Conservation (phyloP, 78 protist species). For the Isochrysis galbana region DNA sequence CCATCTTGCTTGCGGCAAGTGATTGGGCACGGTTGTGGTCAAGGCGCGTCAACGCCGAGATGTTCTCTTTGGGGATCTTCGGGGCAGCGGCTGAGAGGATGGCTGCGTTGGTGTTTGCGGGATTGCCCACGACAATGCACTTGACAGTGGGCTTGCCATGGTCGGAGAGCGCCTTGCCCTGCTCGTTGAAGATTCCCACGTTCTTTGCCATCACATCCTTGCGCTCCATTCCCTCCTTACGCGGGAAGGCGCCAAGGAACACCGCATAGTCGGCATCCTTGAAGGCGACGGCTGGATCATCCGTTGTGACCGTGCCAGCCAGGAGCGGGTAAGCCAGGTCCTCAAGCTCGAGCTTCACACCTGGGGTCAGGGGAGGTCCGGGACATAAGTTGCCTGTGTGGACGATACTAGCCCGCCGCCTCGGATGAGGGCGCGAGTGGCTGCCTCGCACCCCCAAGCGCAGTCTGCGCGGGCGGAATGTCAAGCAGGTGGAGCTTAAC, state of each 20-base stretch:
- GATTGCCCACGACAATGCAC: conserved; percentile 93
- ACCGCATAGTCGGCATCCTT: conserved; percentile 60
- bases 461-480: conserved; percentile 59
- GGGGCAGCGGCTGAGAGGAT: conserved; percentile 64
- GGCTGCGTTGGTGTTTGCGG: conserved; percentile 93
- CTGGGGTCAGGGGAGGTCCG: too few relatives aligned
- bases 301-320: conserved; percentile 16
- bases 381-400: too few relatives aligned
- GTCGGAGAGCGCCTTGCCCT: conserved; percentile 23
- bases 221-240: conserved; percentile 94
- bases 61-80: conserved; percentile 77
- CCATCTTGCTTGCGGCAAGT: conserved; percentile 55
- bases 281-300: conserved; percentile 57
- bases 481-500: conserved; percentile 88
- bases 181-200: conserved; percentile 79
- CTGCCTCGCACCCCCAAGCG: conserved; percentile 65
- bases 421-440: too few relatives aligned
- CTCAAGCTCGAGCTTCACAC: conserved; percentile 64
- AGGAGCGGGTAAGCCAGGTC: conserved; percentile 63
- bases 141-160: conserved; percentile 73
- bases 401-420: too few relatives aligned
- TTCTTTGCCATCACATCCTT: conserved; percentile 81
- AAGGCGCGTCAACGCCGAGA: conserved; percentile 89
- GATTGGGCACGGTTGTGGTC: conserved; percentile 88
- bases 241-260: conserved; percentile 92